Percentiles rank a stretch among this genome's conserved stretches.
Conservation (phyloP, 2,329 filamentous ascomycete species). For the Verticillium klebahnii region DNA sequence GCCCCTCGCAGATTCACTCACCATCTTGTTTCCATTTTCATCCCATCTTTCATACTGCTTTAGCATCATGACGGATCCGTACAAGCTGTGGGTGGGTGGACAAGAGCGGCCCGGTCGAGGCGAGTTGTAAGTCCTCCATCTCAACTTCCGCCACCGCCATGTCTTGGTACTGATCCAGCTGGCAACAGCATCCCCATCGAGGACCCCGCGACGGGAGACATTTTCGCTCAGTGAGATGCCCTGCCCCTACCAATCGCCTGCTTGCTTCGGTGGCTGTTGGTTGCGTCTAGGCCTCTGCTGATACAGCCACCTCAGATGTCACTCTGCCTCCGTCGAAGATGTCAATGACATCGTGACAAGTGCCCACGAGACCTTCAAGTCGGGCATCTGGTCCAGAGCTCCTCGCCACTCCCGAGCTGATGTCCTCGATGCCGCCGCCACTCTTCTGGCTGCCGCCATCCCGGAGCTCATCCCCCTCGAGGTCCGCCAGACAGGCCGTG, state of each 20-base stretch:
- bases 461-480: constrained; percentile 57
- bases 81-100: constrained; percentile 20
- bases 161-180: constrained; percentile 5
- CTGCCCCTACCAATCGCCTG: no score
- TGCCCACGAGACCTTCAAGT: constrained; percentile 42
- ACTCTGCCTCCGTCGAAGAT: constrained; percentile 40
- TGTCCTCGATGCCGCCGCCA: constrained; percentile 56
- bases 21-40: neutral
- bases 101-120: constrained; percentile 28
- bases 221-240: constrained; percentile 41
- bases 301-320: constrained; percentile 29
- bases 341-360: constrained; percentile 33
- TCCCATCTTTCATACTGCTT: neutral
- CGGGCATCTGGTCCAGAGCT: constrained; percentile 51
- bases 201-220: constrained; percentile 47
- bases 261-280: no score
- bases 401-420: constrained; percentile 55
- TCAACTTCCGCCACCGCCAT: neutral
- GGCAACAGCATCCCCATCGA: constrained; percentile 43
- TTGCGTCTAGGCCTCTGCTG: neutral
- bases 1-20: constrained; percentile 3
- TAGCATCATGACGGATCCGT: constrained; percentile 10
- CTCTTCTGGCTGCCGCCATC: constrained; percentile 46
- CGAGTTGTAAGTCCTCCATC: constrained; percentile 36
- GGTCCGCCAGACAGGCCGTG: constrained; percentile 63